Evolutionary conservation across 345 rosid species (phyloP).

Genomic region (Melaleuca quinquenervia): DNA sequence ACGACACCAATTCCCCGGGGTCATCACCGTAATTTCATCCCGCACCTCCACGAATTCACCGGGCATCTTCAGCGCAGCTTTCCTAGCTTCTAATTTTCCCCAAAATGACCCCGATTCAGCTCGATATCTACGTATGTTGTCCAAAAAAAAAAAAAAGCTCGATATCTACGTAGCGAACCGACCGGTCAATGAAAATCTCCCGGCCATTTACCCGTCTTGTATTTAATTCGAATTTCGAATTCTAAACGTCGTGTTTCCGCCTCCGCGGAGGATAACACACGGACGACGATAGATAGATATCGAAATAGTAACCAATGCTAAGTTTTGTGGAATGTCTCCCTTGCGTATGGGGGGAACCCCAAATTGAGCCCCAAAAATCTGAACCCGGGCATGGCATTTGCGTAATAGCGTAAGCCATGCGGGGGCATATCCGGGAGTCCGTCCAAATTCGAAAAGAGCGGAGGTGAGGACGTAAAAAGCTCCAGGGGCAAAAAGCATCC

Average conservation of each 20-base stretch:
- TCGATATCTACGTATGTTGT: background rate
- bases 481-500: background rate
- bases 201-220: background rate
- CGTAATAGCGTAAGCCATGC: background rate
- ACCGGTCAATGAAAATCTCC: background rate
- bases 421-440: background rate
- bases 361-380: background rate
- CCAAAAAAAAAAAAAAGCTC: too few species aligned
- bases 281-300: accelerated
- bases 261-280: background rate
- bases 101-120: background rate
- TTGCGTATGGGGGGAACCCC: background rate
- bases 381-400: background rate
- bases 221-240: background rate
- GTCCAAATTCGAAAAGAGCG: background rate
- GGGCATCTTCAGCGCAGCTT: background rate
- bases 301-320: background rate
- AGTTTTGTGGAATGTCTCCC: background rate
- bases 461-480: background rate
- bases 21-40: background rate
- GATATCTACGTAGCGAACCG: background rate
- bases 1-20: background rate
- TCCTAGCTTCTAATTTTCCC: background rate
- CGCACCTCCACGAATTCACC: background rate
- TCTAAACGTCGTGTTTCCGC: background rate